Evolutionary conservation across 2,329 filamentous ascomycete genomes (phyloP), one percentile per base, ranked within the genome.

Genomic region (Penicillium sp.): DNA sequence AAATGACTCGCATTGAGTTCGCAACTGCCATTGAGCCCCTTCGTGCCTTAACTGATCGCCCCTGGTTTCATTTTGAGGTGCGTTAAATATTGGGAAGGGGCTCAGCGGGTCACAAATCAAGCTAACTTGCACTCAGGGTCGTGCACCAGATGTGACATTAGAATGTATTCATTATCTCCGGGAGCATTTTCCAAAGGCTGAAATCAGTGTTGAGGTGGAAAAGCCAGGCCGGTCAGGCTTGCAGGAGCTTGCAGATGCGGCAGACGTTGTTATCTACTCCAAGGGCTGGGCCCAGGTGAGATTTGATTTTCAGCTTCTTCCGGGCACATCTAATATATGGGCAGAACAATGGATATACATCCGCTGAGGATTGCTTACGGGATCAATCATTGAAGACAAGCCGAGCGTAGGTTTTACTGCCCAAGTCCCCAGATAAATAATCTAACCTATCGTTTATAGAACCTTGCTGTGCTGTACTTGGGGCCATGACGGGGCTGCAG

Each of bases 211-310:
- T 54, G 89, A 91, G 72, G 77, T 89, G 42, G 89, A 91, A 75
- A 91, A 89, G 70, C 88, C 88, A 2, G 80, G 79, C 13, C 81
- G 89, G 12, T 71, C 74, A 29, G 86, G 86, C 2, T 78, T 91
- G 55, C 74, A 78, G 50, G 78, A 83, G 29, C 79, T 90, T 48
- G 86, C 86, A 27, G 77, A 78, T 38, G 78, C 82, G 64, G 88
- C 87, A 25, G 86, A 91, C 67, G 81, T 89, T 19, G 84, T 91
- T n/a, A 90, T 91, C 71, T 91, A 88, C 74, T 89, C 88, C 13
- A 84, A 82, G 66, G 80, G 79, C 50, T 91, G 89, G 88, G 88
- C 88, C 58, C 82, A 87, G 77, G 87, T 88, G 15, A 74, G 73
- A 29, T 21, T 27, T 23, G 1, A 17, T 23, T 10, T 8, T 25